phyloP scores from a whole-genome alignment of 371 early-diverging fungal genomes.

The Funneliformis caledonium region DNA sequence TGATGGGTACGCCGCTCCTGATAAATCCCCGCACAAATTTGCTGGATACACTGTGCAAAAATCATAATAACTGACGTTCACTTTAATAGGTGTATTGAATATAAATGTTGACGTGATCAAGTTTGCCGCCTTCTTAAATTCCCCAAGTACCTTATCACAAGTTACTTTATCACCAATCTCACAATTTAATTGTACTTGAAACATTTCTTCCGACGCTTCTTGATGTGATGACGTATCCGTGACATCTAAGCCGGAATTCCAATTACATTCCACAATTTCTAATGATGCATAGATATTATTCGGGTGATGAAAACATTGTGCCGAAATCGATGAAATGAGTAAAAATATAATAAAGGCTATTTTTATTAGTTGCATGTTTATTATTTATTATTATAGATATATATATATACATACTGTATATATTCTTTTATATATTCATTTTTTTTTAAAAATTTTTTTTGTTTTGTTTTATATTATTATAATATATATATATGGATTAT shows the following conservation, averaged over 20 bases:
- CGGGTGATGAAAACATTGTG: not conserved
- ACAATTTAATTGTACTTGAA: not conserved
- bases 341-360: not conserved
- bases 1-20: conserved; percentile 51
- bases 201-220: not conserved
- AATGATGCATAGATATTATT: not conserved
- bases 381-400: too few relatives aligned
- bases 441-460: too few relatives aligned
- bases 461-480: too few relatives aligned
- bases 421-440: too few relatives aligned
- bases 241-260: not conserved
- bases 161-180: not conserved
- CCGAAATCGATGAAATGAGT: not conserved
- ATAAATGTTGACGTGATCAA: not conserved
- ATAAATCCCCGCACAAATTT: not conserved
- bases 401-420: too few relatives aligned
- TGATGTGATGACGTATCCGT: not conserved
- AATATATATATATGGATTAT: too few relatives aligned
- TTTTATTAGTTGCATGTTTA: not conserved
- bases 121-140: not conserved
- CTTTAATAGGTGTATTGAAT: not conserved
- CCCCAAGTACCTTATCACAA: not conserved
- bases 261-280: not conserved
- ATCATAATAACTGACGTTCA: not conserved
- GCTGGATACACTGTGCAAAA: not conserved